These are phyloP conservation scores for Graphilbum ipis-grandicollis DNA, from an alignment of 2,329 filamentous ascomycete genomes.

Conservation along the genomic window DNA sequence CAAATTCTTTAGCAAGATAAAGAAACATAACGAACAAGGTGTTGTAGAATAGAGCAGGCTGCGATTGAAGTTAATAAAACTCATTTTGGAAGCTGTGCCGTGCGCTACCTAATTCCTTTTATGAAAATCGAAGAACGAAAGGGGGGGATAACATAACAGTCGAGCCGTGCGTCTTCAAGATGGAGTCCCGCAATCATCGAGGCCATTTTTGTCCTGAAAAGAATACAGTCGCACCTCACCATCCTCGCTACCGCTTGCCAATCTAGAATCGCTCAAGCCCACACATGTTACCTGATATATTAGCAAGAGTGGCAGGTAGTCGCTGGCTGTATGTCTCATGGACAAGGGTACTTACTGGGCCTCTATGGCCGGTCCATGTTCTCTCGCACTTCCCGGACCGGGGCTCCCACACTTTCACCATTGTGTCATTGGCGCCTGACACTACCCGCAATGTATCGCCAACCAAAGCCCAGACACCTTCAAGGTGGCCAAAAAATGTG, in stretches of 20 bases:
- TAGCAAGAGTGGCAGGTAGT: background rate
- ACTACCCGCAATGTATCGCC: conserved; percentile 43
- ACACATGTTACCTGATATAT: conserved; percentile 53
- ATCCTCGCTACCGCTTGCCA: conserved; percentile 88
- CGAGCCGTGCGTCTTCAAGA: conserved; percentile 15
- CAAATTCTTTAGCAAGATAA: too few relatives aligned
- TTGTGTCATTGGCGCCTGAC: conserved; percentile 78
- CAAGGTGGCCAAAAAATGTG: conserved; percentile 91
- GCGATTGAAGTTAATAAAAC: too few relatives aligned
- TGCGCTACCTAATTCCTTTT: too few relatives aligned
- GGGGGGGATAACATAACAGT: background rate
- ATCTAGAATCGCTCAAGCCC: conserved; percentile 71
- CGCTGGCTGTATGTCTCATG: background rate
- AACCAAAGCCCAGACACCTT: conserved; percentile 77
- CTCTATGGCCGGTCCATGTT: conserved; percentile 79
- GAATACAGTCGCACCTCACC: conserved; percentile 77
- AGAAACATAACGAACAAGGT: too few relatives aligned
- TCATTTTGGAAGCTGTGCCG: too few relatives aligned
- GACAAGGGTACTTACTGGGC: conserved; percentile 33
- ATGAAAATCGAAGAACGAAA: background rate
- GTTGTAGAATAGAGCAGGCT: too few relatives aligned
- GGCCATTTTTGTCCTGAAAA: conserved; percentile 35
- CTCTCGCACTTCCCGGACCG: conserved; percentile 79
- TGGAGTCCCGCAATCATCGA: conserved; percentile 33
- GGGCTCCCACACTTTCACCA: conserved; percentile 92